A percentile compares a stretch with the other conserved stretches of the same genome.
phyloP scores from a whole-genome alignment of 768 basidiomycete genomes.

The Ramaria sp. region DNA sequence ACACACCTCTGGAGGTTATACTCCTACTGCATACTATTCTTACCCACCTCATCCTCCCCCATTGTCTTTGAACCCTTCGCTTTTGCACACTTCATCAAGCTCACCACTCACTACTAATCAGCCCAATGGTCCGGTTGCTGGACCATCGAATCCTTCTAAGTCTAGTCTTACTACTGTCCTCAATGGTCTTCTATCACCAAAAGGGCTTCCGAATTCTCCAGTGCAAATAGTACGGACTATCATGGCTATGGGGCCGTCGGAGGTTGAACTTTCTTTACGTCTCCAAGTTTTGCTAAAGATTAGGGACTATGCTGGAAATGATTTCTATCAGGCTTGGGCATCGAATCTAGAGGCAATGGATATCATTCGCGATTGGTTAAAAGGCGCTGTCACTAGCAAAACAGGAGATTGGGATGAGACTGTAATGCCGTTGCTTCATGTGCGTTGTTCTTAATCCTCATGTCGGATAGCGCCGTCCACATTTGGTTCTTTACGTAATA shows the following conservation, averaged over 20 bases:
- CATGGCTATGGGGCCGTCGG: slow-evolving; percentile 49
- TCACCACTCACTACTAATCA: neutral
- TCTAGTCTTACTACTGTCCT: slow-evolving; percentile 41
- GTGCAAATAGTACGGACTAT: slow-evolving; percentile 55
- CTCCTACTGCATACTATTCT: slow-evolving; percentile 8
- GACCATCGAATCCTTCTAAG: slow-evolving; percentile 23
- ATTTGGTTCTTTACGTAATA: neutral
- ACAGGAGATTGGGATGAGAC: slow-evolving; percentile 55
- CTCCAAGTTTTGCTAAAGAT: slow-evolving; percentile 72
- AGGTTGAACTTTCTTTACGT: slow-evolving; percentile 55
- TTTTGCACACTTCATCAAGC: slow-evolving; percentile 3
- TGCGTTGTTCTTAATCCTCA: slow-evolving; percentile 31
- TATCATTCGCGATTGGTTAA: slow-evolving; percentile 74
- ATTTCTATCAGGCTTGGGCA: slow-evolving; percentile 80
- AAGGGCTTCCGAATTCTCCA: slow-evolving; percentile 32
- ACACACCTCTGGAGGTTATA: neutral
- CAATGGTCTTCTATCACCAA: slow-evolving; percentile 44
- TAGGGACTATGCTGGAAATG: slow-evolving; percentile 73
- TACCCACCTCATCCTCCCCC: slow-evolving; percentile 1
- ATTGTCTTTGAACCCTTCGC: slow-evolving; percentile 7
- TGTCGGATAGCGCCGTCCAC: slow-evolving; percentile 9
- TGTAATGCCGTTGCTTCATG: slow-evolving; percentile 79
- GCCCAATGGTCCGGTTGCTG: slow-evolving; percentile 10
- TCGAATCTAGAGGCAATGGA: slow-evolving; percentile 70
- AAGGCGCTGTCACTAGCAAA: slow-evolving; percentile 49